These are phyloP conservation scores for Osmanthus fragrans DNA, from an alignment of 257 asterid species.

Conservation along the genomic window DNA sequence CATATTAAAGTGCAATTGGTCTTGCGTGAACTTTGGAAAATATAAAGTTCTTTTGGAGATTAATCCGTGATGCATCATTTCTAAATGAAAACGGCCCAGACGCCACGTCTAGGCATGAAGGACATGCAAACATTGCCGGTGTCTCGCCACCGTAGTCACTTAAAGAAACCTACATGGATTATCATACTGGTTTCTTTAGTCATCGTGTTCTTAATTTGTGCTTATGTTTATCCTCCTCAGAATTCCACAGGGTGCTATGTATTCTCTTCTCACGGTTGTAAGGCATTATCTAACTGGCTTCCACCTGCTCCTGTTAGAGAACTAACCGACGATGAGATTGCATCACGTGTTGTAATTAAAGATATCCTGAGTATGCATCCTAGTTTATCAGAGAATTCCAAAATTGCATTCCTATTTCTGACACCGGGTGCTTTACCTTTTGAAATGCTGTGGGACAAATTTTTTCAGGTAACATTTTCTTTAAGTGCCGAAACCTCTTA, in stretches of 20 bases:
- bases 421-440: slow-evolving; percentile 97
- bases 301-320: slow-evolving; percentile 86
- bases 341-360: slow-evolving; percentile 81
- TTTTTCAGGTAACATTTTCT: slow-evolving; percentile 71
- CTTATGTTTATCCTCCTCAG: slow-evolving; percentile 87
- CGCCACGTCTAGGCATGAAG: slow-evolving; percentile 84
- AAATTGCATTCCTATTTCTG: slow-evolving; percentile 90
- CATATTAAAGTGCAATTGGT: slow-evolving; percentile 19
- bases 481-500: slow-evolving; percentile 4
- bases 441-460: slow-evolving; percentile 95
- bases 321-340: slow-evolving; percentile 75
- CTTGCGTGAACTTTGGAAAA: slow-evolving; percentile 17
- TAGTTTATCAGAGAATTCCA: slow-evolving; percentile 48
- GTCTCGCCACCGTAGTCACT: slow-evolving; percentile 82
- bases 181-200: slow-evolving; percentile 81
- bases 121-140: slow-evolving; percentile 69
- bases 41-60: slow-evolving; percentile 23
- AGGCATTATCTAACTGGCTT: slow-evolving; percentile 70
- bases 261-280: slow-evolving; percentile 78
- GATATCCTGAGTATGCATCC: slow-evolving; percentile 73
- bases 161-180: slow-evolving; percentile 97
- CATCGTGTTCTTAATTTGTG: slow-evolving; percentile 80
- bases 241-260: slow-evolving; percentile 81
- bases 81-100: slow-evolving; percentile 68
- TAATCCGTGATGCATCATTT: slow-evolving; percentile 34